phyloP scores from a whole-genome alignment of 2,329 filamentous ascomycete species.

The Diaporthe humulicola region DNA sequence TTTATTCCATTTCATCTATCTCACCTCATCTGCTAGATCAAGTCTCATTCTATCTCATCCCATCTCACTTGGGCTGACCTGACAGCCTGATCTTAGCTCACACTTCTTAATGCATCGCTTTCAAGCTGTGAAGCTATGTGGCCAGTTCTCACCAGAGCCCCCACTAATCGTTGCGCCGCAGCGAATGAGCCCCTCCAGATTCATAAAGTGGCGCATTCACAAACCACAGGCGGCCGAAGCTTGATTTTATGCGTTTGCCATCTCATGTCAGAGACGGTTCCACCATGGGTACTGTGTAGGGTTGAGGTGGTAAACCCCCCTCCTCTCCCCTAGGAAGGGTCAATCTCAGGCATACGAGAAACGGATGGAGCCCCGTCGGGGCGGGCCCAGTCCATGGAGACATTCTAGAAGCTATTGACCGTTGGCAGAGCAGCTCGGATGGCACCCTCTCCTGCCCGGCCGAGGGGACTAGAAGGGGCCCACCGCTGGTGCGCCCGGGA shows the following conservation, averaged over 20 bases:
- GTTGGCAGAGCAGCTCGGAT: constrained; percentile 18
- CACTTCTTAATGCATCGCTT: not conserved
- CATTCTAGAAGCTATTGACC: constrained; percentile 29
- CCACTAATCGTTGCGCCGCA: not conserved
- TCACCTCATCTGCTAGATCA: not conserved
- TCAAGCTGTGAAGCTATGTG: not conserved
- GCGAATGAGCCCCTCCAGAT: not conserved
- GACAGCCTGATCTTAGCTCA: not conserved
- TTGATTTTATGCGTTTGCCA: not conserved
- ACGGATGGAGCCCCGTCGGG: constrained; percentile 8
- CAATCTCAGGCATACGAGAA: constrained; percentile 28
- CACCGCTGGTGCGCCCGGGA: constrained; percentile 15
- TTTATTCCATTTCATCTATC: not conserved
- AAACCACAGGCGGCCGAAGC: constrained; percentile 8
- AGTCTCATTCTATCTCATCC: not conserved
- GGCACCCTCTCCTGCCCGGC: constrained; percentile 5
- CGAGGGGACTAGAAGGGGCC: constrained; percentile 16
- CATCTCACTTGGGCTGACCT: not conserved
- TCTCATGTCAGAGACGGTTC: not conserved
- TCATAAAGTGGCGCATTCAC: not conserved
- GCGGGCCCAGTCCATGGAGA: constrained; percentile 26
- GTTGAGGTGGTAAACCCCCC: not conserved
- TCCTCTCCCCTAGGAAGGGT: not conserved
- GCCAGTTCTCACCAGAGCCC: not conserved
- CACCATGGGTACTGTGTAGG: too few species aligned